Conservation (phyloP, 116 monocot genomes). For the Papilionanthe hybrid region DNA sequence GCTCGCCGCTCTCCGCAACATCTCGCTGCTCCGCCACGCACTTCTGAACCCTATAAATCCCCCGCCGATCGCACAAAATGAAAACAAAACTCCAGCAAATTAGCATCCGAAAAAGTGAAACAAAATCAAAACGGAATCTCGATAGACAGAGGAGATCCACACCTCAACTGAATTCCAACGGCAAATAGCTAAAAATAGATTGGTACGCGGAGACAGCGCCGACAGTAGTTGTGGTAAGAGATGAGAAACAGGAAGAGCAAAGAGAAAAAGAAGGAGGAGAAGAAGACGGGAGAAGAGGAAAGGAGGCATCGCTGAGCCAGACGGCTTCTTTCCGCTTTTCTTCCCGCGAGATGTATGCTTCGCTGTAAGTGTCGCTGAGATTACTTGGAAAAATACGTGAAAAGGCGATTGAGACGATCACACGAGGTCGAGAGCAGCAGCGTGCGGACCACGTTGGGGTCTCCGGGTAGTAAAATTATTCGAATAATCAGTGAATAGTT, state of each 20-base stretch:
- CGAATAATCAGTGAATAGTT: too few species aligned
- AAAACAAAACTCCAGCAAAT: not conserved
- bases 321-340: slow-evolving; percentile 1
- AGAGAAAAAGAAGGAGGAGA: not conserved
- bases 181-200: slow-evolving; percentile 2
- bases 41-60: slow-evolving; percentile 4
- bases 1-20: slow-evolving; percentile 89
- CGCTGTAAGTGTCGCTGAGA: not conserved
- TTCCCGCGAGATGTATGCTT: not conserved
- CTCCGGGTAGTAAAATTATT: not conserved
- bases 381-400: not conserved
- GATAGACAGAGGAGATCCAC: not conserved
- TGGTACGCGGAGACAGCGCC: not conserved
- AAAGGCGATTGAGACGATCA: not conserved
- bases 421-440: not conserved
- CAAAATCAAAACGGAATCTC: not conserved
- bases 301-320: slow-evolving; percentile 1
- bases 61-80: not conserved
- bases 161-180: slow-evolving; percentile 7
- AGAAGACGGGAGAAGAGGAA: not conserved
- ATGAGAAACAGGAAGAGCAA: too few species aligned
- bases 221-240: not conserved
- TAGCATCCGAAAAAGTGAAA: not conserved
- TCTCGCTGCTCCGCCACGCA: slow-evolving; percentile 4
- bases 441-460: not conserved